These are phyloP conservation scores for Coprinopsis marcescibilis DNA, from an alignment of 768 basidiomycete genomes.

Conservation along the genomic window DNA sequence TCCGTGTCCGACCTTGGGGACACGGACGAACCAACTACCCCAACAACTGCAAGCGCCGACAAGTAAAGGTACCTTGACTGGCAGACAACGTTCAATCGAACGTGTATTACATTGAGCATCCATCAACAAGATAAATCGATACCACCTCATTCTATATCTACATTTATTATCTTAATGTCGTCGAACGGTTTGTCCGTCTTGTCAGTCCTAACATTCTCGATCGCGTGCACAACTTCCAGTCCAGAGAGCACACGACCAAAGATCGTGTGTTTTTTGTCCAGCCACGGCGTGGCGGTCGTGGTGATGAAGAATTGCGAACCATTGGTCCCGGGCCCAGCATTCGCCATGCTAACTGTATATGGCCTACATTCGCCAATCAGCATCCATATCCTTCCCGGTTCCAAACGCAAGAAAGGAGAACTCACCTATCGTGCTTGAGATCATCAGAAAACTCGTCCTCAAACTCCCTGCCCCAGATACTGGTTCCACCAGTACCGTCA, in stretches of 20 bases:
- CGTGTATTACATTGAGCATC: too few species aligned
- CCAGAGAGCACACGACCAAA: slow-evolving; percentile 88
- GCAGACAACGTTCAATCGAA: too few species aligned
- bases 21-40: not conserved
- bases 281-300: slow-evolving; percentile 88
- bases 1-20: slow-evolving; percentile 56
- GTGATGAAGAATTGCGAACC: slow-evolving; percentile 99
- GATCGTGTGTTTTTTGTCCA: slow-evolving; percentile 88
- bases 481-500: slow-evolving; percentile 87
- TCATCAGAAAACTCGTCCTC: slow-evolving; percentile 92
- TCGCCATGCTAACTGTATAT: slow-evolving; percentile 94
- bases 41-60: too few species aligned
- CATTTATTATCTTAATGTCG: slow-evolving; percentile 86
- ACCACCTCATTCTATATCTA: slow-evolving; percentile 70
- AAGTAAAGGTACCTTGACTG: too few species aligned
- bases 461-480: slow-evolving; percentile 87
- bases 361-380: slow-evolving; percentile 45
- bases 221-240: slow-evolving; percentile 83
- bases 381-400: not conserved
- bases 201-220: slow-evolving; percentile 86
- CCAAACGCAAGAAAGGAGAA: slow-evolving; percentile 11
- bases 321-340: slow-evolving; percentile 85
- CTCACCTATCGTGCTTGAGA: slow-evolving; percentile 83
- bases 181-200: slow-evolving; percentile 87
- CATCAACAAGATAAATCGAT: too few species aligned